Evolutionary conservation across 1,284 basidiomycete genomes (phyloP).

Genomic region (Cutaneotrichosporon mucoides): DNA sequence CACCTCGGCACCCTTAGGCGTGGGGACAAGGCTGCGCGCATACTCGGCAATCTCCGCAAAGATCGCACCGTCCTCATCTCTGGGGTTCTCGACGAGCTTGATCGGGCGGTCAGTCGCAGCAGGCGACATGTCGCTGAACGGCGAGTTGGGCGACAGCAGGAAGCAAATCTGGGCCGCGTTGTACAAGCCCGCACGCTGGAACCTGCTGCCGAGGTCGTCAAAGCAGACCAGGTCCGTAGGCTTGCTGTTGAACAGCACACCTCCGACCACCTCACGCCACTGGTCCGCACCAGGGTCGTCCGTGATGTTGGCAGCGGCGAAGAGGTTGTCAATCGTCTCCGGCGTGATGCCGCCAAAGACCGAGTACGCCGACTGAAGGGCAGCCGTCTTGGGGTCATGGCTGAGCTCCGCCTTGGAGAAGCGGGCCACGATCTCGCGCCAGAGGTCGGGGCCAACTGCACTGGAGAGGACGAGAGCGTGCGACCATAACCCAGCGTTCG

Average conservation of each 20-base stretch:
- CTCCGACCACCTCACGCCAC: conserved; percentile 83
- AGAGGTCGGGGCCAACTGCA: conserved; percentile 85
- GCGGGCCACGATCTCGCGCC: conserved; percentile 83
- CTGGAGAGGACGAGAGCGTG: conserved; percentile 95
- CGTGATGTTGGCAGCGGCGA: conserved; percentile 33
- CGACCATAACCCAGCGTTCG: conserved; percentile 85
- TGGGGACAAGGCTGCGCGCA: conserved; percentile 68
- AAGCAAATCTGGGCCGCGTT: conserved; percentile 83
- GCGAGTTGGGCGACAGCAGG: conserved; percentile 78
- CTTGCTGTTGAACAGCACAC: conserved; percentile 73
- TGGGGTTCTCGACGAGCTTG: conserved; percentile 31
- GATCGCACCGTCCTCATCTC: conserved; percentile 64
- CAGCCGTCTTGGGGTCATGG: conserved; percentile 26
- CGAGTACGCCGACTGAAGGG: conserved; percentile 73
- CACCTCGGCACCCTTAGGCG: conserved; percentile 75
- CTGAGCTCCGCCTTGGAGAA: conserved; percentile 79
- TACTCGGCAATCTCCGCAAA: conserved; percentile 93
- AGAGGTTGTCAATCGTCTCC: conserved; percentile 31
- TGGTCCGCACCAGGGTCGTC: conserved; percentile 48
- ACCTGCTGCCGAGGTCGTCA: conserved; percentile 79
- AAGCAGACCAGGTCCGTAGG: conserved; percentile 62
- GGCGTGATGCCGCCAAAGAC: conserved; percentile 64
- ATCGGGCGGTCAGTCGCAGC: conserved; percentile 37
- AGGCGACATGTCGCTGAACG: conserved; percentile 58
- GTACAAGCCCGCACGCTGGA: conserved; percentile 65